A percentile compares a stretch with the other conserved stretches of the same genome.
These are phyloP conservation scores for Sideroxylon spinosum DNA, from an alignment of 179 eudicot species.

Conservation along the genomic window DNA sequence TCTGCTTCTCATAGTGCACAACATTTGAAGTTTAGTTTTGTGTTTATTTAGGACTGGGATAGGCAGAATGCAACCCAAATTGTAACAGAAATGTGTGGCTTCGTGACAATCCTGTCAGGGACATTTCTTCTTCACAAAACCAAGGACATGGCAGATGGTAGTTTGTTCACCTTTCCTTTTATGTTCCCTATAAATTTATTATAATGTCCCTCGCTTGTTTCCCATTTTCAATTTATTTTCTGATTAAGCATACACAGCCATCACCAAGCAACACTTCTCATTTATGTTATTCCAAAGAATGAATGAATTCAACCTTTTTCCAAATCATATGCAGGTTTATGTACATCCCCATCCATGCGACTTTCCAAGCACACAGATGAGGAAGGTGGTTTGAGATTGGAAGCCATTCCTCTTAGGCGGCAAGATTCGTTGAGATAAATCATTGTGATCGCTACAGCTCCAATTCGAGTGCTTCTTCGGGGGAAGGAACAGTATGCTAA, in stretches of 20 bases:
- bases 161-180: neutral
- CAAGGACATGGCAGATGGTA: constrained; percentile 28
- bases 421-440: constrained; percentile 50
- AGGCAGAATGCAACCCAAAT: constrained; percentile 33
- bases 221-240: too few species aligned
- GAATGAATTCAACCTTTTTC: neutral
- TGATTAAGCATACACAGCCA: too few species aligned
- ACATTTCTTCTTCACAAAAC: constrained; percentile 39
- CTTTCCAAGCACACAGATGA: constrained; percentile 48
- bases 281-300: neutral
- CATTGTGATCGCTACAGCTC: constrained; percentile 12
- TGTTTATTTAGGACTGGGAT: constrained; percentile 27
- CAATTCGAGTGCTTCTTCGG: constrained; percentile 9
- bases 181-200: neutral
- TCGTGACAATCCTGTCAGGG: constrained; percentile 34
- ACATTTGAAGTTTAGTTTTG: neutral
- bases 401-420: constrained; percentile 70
- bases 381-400: constrained; percentile 51
- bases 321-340: constrained; percentile 36
- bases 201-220: neutral
- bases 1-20: neutral
- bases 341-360: constrained; percentile 38
- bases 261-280: neutral
- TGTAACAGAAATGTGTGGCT: constrained; percentile 31
- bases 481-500: constrained; percentile 12